These are phyloP conservation scores for Martensiomyces pterosporus DNA, from an alignment of 192 early-diverging fungal genomes.

Conservation along the genomic window DNA sequence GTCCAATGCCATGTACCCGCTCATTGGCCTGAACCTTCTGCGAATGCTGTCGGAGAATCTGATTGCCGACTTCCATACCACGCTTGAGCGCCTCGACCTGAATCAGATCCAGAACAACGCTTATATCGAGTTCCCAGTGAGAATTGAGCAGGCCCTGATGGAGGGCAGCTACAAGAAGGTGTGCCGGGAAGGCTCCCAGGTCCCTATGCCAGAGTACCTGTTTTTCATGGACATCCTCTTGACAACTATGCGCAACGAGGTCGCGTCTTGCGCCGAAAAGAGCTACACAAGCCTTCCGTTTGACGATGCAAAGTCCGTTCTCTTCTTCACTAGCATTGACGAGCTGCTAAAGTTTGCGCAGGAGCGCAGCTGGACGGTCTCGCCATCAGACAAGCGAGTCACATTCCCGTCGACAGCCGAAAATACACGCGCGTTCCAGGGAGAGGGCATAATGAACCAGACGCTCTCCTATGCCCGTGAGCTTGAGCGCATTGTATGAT, in stretches of 20 bases:
- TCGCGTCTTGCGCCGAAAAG: conserved; percentile 94
- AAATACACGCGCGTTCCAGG: conserved; percentile 68
- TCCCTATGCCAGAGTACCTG: conserved; percentile 86
- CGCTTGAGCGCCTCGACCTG: conserved; percentile 85
- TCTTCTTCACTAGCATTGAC: conserved; percentile 80
- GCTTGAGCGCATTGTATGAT: conserved; percentile 94
- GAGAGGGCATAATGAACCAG: conserved; percentile 79
- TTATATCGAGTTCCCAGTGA: conserved; percentile 87
- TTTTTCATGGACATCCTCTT: conserved; percentile 96
- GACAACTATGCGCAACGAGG: conserved; percentile 89
- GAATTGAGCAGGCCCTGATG: conserved; percentile 96
- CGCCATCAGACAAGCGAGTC: conserved; percentile 73
- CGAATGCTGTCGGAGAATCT: conserved; percentile 90
- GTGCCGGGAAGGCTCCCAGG: conserved; percentile 84
- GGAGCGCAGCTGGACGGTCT: conserved; percentile 81
- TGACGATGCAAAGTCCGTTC: conserved; percentile 83
- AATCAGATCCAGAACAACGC: conserved; percentile 73
- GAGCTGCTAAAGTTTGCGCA: conserved; percentile 85
- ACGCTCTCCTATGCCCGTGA: conserved; percentile 87
- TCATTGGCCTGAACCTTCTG: conserved; percentile 90
- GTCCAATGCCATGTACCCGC: conserved; percentile 80
- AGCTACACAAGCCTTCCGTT: conserved; percentile 83
- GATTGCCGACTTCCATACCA: conserved; percentile 98
- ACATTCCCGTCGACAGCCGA: conserved; percentile 69
- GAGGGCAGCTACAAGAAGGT: conserved; percentile 97